Conservation (phyloP, 345 rosid species). For the Salix viminalis region DNA sequence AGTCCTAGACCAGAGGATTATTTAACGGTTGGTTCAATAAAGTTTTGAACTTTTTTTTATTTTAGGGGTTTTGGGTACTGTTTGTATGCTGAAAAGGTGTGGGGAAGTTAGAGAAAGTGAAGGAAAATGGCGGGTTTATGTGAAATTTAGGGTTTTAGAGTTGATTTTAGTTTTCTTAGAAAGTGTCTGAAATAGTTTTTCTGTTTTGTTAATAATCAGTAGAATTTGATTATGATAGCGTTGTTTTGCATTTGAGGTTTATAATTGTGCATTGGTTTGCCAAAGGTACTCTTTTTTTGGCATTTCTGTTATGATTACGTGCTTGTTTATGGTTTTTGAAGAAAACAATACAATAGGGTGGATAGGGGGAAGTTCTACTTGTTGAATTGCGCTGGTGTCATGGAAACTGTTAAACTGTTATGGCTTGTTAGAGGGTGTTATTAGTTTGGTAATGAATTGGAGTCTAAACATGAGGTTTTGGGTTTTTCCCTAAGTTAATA, state of each 20-base stretch:
- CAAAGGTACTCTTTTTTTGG: background rate
- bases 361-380: background rate
- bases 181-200: background rate
- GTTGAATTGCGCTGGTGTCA: background rate
- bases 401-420: background rate
- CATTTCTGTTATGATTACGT: background rate
- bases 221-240: background rate
- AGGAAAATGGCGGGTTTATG: background rate
- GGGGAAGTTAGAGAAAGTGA: background rate
- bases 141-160: background rate
- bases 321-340: background rate
- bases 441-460: conserved; percentile 1
- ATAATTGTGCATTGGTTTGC: background rate
- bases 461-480: background rate
- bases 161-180: background rate
- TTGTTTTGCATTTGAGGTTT: background rate
- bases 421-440: background rate
- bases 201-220: background rate
- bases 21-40: conserved; percentile 52
- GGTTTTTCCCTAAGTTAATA: no score
- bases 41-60: background rate
- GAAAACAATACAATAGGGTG: background rate
- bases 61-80: background rate
- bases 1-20: conserved; percentile 84
- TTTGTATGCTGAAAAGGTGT: background rate